A percentile compares a stretch with the other conserved stretches of the same genome.
phyloP scores from a whole-genome alignment of 768 basidiomycete species.

The Leccinum variicolor region DNA sequence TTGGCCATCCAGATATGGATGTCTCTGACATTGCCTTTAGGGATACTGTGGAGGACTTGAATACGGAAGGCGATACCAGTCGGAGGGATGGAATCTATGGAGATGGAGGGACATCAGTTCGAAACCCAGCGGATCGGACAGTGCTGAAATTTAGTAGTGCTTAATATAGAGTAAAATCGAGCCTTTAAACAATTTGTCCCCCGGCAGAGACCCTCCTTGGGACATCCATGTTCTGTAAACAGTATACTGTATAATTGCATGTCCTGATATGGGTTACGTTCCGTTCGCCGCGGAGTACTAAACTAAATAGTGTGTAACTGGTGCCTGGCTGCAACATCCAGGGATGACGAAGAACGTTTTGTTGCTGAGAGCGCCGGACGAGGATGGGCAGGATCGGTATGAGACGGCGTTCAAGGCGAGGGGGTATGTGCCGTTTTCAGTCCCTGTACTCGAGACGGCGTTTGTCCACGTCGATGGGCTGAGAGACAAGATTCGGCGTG shows the following conservation, averaged over 20 bases:
- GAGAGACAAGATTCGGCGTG: conserved; percentile 36
- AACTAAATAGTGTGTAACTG: too few species aligned
- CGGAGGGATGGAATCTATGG: too few species aligned
- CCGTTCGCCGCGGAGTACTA: too few species aligned
- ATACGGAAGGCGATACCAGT: background rate
- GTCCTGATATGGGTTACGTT: background rate
- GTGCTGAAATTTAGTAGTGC: background rate
- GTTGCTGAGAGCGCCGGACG: conserved; percentile 38
- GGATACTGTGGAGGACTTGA: background rate
- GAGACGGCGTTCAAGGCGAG: conserved; percentile 43
- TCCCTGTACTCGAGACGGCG: conserved; percentile 70
- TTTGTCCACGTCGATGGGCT: conserved; percentile 49
- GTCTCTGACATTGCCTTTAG: background rate
- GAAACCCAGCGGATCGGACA: background rate
- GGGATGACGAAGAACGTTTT: conserved; percentile 33
- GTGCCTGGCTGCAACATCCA: background rate
- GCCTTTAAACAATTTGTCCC: background rate
- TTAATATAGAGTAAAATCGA: background rate
- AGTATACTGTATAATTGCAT: background rate
- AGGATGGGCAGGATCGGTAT: conserved; percentile 52
- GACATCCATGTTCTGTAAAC: background rate
- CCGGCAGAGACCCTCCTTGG: background rate
- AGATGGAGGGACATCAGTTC: background rate
- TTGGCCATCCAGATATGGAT: background rate
- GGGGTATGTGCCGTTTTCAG: conserved; percentile 53